Percentiles rank a stretch among this genome's conserved stretches.
phyloP scores from a whole-genome alignment of 1,284 basidiomycete genomes.

The Xerocomus cyaneibrunnescens region DNA sequence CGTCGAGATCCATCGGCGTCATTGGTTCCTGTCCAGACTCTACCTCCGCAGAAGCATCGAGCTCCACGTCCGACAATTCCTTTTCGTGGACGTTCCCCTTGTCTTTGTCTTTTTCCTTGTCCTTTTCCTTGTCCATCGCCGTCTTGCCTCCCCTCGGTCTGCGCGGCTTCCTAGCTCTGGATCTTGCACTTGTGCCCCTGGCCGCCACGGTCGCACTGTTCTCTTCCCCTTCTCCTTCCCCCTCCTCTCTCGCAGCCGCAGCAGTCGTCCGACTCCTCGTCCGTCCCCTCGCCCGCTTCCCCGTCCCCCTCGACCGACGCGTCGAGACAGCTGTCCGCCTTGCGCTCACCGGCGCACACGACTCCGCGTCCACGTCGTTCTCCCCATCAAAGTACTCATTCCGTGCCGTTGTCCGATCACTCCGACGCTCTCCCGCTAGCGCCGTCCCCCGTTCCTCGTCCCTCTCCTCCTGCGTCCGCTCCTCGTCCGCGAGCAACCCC shows the following conservation, averaged over 20 bases:
- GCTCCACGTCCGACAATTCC: constrained; percentile 32
- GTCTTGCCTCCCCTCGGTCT: constrained; percentile 29
- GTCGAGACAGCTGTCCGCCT: constrained; percentile 15
- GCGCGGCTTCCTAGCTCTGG: constrained; percentile 24
- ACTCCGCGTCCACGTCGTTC: constrained; percentile 58
- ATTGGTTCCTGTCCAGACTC: constrained; percentile 34
- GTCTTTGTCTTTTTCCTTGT: constrained; percentile 36
- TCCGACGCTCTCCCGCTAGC: constrained; percentile 55
- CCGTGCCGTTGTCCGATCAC: constrained; percentile 49
- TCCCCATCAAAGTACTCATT: constrained; percentile 78
- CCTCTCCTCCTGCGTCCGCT: constrained; percentile 67
- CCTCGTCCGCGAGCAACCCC: constrained; percentile 78
- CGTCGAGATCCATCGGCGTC: constrained; percentile 33
- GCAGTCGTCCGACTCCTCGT: constrained; percentile 24
- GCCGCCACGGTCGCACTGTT: constrained; percentile 7
- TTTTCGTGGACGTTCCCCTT: constrained; percentile 34
- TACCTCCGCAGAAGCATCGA: constrained; percentile 27
- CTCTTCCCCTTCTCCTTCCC: constrained; percentile 27
- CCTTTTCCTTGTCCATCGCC: constrained; percentile 40
- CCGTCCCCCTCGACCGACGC: constrained; percentile 32
- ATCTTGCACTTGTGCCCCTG: constrained; percentile 9
- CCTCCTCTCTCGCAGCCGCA: constrained; percentile 21
- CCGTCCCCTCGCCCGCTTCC: constrained; percentile 33
- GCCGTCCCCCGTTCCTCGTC: constrained; percentile 64
- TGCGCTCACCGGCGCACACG: constrained; percentile 23